Percentiles rank a stretch among this genome's conserved stretches.
These are phyloP conservation scores for Eucalyptus marginata DNA, from an alignment of 345 rosid species.

Conservation along the genomic window DNA sequence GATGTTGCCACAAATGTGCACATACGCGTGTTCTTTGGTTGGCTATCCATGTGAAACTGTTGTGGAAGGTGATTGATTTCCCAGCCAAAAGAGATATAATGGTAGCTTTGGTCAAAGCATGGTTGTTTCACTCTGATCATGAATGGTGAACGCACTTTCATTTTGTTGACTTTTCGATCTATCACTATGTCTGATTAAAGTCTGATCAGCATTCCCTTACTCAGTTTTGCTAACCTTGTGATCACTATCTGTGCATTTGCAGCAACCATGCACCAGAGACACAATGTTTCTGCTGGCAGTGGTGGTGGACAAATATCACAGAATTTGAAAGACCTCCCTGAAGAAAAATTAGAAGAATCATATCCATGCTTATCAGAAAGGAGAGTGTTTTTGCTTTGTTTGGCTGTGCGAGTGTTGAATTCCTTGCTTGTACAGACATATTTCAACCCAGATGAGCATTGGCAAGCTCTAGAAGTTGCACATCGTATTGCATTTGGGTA, in stretches of 20 bases:
- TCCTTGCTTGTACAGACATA: slow-evolving; percentile 75
- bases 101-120: background rate
- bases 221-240: background rate
- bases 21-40: background rate
- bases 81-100: background rate
- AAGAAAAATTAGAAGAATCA: background rate
- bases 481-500: slow-evolving; percentile 78
- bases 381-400: slow-evolving; percentile 36
- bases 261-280: background rate
- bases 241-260: background rate
- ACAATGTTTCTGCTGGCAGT: background rate
- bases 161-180: background rate
- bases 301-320: background rate
- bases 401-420: slow-evolving; percentile 47
- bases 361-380: slow-evolving; percentile 3
- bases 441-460: slow-evolving; percentile 96
- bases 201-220: background rate
- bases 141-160: background rate
- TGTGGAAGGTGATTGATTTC: background rate
- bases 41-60: background rate
- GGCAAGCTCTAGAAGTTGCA: slow-evolving; percentile 95
- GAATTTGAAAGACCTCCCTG: background rate
- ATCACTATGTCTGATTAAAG: background rate
- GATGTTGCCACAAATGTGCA: background rate
- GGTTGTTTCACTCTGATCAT: background rate